Evolutionary conservation across 129 eudicot genomes (phyloP), one percentile per base, ranked within the genome.

Genomic region (Cynara cardunculus): DNA sequence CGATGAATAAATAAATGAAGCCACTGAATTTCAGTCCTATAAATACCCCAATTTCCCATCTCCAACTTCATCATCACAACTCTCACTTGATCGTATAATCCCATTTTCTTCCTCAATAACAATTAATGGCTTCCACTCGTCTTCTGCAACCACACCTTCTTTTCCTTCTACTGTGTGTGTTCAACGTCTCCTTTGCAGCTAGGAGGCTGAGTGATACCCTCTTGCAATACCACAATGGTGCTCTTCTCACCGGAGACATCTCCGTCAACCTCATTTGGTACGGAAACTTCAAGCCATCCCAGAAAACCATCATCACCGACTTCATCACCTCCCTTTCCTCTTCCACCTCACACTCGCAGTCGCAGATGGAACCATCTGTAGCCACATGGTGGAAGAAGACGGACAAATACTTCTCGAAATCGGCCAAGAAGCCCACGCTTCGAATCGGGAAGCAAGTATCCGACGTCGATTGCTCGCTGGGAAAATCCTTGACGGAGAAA

Each of bases 321-420:
- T 93, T 91, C 86, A 70, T 93, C 35, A 61, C 86, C 27, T 93
- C 98, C 2, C 79, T 93, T 21, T 71, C 89, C 0, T 84, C 91
- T n/a, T n/a, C 66, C 0, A 0, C 85, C n/a, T 87, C 61, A 68
- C 73, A 0, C 76, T 87, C 0, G 1, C 82, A 86, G 0, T 19
- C 92, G 3, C 66, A 75, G 2, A 66, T 61, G 62, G 83, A 86
- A 18, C 98, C 96, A 4, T 89, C 98, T 1, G 98, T 93, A 25
- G 87, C 91, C 82, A 56, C 90, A 27, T 93, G 98, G 98, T 93
- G 98, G 98, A 87, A 89, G 32, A 83, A 85, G 14, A 89, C 90
- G 1, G 88, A 87, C 3, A 93, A 89, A 49, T 93, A 93, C 81
- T 86, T 77, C 85, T 75, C 86, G 25, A 81, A 84, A 67, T 39